Conservation (phyloP, 208 protist species). For the Jaenimonas drosophilae region DNA sequence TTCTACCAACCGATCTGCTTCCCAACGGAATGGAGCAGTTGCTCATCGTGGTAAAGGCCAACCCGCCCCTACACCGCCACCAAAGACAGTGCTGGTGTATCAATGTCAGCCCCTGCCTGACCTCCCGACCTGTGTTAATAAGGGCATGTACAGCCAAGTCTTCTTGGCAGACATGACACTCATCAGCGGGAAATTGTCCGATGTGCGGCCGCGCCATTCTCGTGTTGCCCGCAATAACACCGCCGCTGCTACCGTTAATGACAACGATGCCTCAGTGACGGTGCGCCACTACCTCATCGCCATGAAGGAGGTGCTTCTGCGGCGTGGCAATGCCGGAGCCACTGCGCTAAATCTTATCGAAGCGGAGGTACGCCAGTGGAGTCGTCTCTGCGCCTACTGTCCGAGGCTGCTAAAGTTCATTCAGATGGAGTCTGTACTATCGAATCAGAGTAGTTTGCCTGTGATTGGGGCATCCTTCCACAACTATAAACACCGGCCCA, state of each 20-base stretch:
- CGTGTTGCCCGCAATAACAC: too few relatives aligned
- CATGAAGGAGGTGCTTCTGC: slow-evolving; percentile 42
- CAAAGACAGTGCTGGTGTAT: slow-evolving; percentile 13
- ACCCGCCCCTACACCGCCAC: neutral
- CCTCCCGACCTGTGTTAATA: slow-evolving; percentile 22
- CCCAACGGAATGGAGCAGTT: too few relatives aligned
- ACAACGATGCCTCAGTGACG: too few relatives aligned
- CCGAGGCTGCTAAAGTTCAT: slow-evolving; percentile 37
- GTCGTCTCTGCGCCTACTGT: slow-evolving; percentile 30
- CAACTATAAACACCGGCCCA: too few relatives aligned
- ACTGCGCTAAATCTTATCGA: slow-evolving; percentile 19
- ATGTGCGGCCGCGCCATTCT: too few relatives aligned
- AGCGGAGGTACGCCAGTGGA: slow-evolving; percentile 33
- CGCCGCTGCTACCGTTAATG: too few relatives aligned
- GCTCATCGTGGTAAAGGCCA: too few relatives aligned
- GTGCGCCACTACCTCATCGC: slow-evolving; percentile 63
- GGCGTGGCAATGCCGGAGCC: slow-evolving; percentile 7
- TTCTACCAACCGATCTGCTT: too few relatives aligned
- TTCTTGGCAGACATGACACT: slow-evolving; percentile 44
- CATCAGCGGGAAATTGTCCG: slow-evolving; percentile 10
- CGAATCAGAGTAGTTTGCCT: too few relatives aligned
- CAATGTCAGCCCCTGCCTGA: slow-evolving; percentile 15
- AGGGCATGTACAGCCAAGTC: slow-evolving; percentile 35
- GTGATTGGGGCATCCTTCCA: too few relatives aligned
- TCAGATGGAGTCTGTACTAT: slow-evolving; percentile 44